These are phyloP conservation scores for Ogataea pignaliae DNA, from an alignment of 805 yeast genomes.

Conservation along the genomic window DNA sequence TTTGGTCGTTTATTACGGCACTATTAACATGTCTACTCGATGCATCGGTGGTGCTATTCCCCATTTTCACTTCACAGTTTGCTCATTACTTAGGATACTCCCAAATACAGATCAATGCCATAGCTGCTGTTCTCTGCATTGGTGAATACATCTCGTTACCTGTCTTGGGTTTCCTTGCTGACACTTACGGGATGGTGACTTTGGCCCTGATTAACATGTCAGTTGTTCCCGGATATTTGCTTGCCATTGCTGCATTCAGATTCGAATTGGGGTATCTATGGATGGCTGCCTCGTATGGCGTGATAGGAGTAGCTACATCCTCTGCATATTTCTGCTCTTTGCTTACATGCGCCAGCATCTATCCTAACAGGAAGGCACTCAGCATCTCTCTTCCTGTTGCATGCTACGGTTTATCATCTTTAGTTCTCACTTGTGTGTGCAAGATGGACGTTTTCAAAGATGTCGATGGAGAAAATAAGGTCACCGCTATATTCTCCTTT, in stretches of 20 bases:
- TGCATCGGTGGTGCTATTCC: constrained; percentile 76
- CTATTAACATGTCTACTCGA: constrained; percentile 62
- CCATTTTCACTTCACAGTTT: constrained; percentile 69
- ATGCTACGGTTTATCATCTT: constrained; percentile 74
- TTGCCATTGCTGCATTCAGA: constrained; percentile 36
- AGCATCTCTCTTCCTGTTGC: constrained; percentile 86
- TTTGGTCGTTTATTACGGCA: constrained; percentile 50
- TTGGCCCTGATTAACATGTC: constrained; percentile 55
- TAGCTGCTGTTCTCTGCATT: constrained; percentile 65
- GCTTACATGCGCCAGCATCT: constrained; percentile 75
- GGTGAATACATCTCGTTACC: constrained; percentile 86
- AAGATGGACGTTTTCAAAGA: constrained; percentile 35
- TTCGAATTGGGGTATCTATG: constrained; percentile 24
- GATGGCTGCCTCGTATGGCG: constrained; percentile 45
- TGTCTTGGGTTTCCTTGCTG: constrained; percentile 71
- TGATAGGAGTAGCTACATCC: constrained; percentile 68
- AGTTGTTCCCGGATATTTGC: constrained; percentile 63
- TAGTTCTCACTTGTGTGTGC: constrained; percentile 62
- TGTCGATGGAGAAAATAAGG: constrained; percentile 27
- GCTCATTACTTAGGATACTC: constrained; percentile 49
- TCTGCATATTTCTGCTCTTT: constrained; percentile 64
- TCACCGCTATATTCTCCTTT: constrained; percentile 46
- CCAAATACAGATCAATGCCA: constrained; percentile 59
- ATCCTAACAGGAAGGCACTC: constrained; percentile 65
- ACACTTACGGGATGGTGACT: constrained; percentile 73